A percentile compares a stretch with the other conserved stretches of the same genome.
Evolutionary conservation across 2,329 filamentous ascomycete genomes (phyloP).

Genomic region (Biscogniauxia sp.): DNA sequence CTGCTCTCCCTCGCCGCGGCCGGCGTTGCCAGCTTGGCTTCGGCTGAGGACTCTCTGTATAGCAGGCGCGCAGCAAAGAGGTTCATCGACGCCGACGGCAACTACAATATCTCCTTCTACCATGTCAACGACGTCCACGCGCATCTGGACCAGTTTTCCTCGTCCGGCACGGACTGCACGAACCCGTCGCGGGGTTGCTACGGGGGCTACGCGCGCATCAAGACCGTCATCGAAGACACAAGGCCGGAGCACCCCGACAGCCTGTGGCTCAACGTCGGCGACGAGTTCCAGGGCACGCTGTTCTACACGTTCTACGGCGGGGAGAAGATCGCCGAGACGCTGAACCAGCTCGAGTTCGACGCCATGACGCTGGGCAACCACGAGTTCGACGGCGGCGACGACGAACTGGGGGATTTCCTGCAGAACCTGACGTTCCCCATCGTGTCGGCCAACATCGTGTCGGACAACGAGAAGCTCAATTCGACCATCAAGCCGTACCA

Average conservation of each 20-base stretch:
- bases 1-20: conserved; percentile 16
- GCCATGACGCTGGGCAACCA: conserved; percentile 68
- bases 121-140: conserved; percentile 70
- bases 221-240: conserved; percentile 56
- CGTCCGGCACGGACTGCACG: conserved; percentile 61
- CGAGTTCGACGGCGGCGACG: conserved; percentile 65
- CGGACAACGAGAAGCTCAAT: conserved; percentile 58
- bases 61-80: conserved; percentile 50
- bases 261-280: conserved; percentile 63
- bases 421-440: conserved; percentile 64
- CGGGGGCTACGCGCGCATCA: conserved; percentile 64
- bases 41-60: conserved; percentile 46
- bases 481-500: conserved; percentile 64
- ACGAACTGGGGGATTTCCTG: conserved; percentile 59
- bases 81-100: conserved; percentile 45
- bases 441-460: conserved; percentile 61
- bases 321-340: conserved; percentile 65
- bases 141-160: conserved; percentile 62
- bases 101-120: conserved; percentile 63
- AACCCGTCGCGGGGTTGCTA: conserved; percentile 56
- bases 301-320: conserved; percentile 66
- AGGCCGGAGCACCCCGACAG: conserved; percentile 58
- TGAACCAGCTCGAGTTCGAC: conserved; percentile 65
- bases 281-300: conserved; percentile 67
- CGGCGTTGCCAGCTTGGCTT: conserved; percentile 11